Evolutionary conservation across 2,329 filamentous ascomycete genomes (phyloP), one percentile per base, ranked within the genome.

Genomic region (Emmonsiellopsis sp.): DNA sequence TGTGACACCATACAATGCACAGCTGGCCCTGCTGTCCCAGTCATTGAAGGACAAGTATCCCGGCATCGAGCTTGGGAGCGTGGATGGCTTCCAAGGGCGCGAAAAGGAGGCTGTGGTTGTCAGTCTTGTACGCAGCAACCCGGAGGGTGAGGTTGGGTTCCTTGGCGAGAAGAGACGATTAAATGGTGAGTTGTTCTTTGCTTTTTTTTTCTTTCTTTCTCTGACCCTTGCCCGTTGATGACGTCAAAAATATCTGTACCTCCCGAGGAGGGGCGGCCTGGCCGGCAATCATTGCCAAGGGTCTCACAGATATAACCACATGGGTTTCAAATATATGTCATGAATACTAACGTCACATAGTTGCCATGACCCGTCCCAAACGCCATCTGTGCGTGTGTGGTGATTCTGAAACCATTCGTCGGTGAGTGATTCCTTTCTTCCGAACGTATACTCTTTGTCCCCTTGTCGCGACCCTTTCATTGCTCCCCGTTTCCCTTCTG

Each of bases 81-180:
- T 98, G 2, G 93, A 98, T 69, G 93, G 92, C 2, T 98, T 98
- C 67, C 93, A 98, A 69, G 93, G 93, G 36, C 83, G 93, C 14
- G 93, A 98, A 71, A 98, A 98, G 71, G 93, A 98, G 69, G 93
- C 88, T 2, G 85, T 98, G 13, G 80, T 98, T 40, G 85, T 98
- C 50, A 95, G 86, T 68, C 79, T 97, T n/a, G 93, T 98, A 53
- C 80, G 93, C 60, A 96, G 91, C 70, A 98, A 98, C 66, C 60
- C 82, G 5, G 82, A 90, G 48, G 83, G 85, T 49, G 90, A 97
- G 67, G 91, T 97, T 11, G 93, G 93, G 8, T 98, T 98, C 65
- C 73, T 98, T 39, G 88, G 83, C 11, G 93, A 98, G 72, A 95
- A 91, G 77, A 81, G 93, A 58, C 80, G 93, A 57, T 74, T 98